Evolutionary conservation across 306 rosid genomes (phyloP), one percentile per base, ranked within the genome.

Genomic region (Fragaria iinumae): DNA sequence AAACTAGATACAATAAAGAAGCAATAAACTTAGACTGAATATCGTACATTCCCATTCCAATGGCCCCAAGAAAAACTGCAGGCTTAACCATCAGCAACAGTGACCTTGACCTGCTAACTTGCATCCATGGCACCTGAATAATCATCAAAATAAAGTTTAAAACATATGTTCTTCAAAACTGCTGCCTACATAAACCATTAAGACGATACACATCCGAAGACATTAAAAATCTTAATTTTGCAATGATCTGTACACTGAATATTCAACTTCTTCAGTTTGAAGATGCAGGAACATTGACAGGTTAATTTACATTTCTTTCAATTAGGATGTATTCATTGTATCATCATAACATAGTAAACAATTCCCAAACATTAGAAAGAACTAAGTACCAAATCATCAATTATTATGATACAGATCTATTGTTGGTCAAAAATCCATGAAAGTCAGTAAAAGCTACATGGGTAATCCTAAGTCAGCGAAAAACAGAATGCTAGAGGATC

Each of bases 71-170:
- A 85, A 95, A 95, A 79, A 82, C 86, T 32, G 79, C 41, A 77
- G 98, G 97, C 81, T 89, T 89, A 83, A 95, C 97, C 91, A 84
- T 80, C 83, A 95, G 55, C 70, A 95, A 80, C 62, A 90, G 84
- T 64, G 97, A 77, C 87, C 95, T 89, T 23, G 98, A 95, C 85
- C 75, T 90, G 88, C 98, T 95, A 78, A 95, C 92, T 87, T 95
- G 98, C 76, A 81, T 90, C 97, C 96, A 95, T 63, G 98, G 98
- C 80, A 95, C 97, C 98, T 95, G 82, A 80, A 88, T 25, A 83
- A 72, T 50, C 75, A 76, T 77, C 32, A 63, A 44, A 66, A 39
- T 65, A 34, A 82, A 34, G 69, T 53, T 64, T 62, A 57, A 69
- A 82, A 75, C 77, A 71, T 53, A 81, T 75, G 44, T 41, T 75